phyloP scores from a whole-genome alignment of 139 green algal genomes.

The Chlorella sp. region DNA sequence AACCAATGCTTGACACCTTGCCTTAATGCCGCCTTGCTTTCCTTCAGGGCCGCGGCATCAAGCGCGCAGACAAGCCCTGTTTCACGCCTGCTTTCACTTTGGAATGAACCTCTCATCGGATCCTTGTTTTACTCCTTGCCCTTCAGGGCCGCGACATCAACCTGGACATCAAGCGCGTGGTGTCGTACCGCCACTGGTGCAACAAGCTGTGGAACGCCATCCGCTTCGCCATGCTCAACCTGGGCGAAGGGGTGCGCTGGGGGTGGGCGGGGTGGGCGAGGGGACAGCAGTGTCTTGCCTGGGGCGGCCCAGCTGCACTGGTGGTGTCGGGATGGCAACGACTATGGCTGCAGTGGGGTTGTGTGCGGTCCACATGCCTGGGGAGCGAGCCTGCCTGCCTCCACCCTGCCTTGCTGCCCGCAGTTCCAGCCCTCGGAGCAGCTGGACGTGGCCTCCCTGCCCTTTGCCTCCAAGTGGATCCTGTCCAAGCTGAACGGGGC shows the following conservation, averaged over 20 bases:
- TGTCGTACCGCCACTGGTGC: constrained; percentile 92
- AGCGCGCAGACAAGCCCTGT: too few relatives aligned
- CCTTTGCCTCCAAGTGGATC: constrained; percentile 79
- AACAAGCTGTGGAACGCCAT: constrained; percentile 98
- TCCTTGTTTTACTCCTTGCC: background rate
- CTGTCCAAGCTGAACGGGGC: constrained; percentile 74
- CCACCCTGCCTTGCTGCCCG: background rate
- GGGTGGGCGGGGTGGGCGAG: background rate
- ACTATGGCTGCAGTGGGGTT: too few relatives aligned
- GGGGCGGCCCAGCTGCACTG: too few relatives aligned
- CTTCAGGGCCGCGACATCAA: constrained; percentile 30
- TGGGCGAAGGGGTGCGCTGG: constrained; percentile 49
- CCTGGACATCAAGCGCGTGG: constrained; percentile 78
- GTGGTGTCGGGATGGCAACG: too few relatives aligned
- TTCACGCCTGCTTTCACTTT: background rate
- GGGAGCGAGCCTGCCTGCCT: too few relatives aligned
- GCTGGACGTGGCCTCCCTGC: constrained; percentile 29
- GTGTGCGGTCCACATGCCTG: too few relatives aligned
- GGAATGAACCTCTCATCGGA: too few relatives aligned
- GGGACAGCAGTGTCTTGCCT: too few relatives aligned
- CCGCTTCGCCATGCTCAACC: constrained; percentile 89
- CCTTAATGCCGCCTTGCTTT: background rate
- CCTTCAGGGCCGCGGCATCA: constrained; percentile 54
- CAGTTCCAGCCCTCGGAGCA: constrained; percentile 20
- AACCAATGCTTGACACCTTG: background rate